phyloP scores from a whole-genome alignment of 1,284 basidiomycete genomes.

The Stygiomarasmius scandens region DNA sequence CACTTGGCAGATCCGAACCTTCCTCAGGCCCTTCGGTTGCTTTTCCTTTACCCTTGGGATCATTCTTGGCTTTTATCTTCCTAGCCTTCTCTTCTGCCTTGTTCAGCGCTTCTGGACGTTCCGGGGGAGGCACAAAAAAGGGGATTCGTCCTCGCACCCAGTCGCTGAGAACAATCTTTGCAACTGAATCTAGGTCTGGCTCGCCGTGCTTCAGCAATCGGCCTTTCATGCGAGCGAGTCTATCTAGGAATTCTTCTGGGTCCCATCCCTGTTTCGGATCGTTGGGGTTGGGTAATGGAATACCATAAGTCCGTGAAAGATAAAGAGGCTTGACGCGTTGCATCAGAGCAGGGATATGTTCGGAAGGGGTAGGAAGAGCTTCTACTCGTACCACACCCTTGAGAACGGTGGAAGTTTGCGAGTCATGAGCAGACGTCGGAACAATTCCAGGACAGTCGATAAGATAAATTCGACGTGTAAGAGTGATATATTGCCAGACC shows the following conservation, averaged over 20 bases:
- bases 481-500: slow-evolving; percentile 99
- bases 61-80: slow-evolving; percentile 40
- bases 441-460: slow-evolving; percentile 99
- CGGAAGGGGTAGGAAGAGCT: slow-evolving; percentile 90
- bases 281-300: slow-evolving; percentile 64
- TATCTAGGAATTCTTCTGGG: slow-evolving; percentile 81
- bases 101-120: slow-evolving; percentile 70
- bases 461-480: slow-evolving; percentile 95
- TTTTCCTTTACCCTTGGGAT: slow-evolving; percentile 42
- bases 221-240: slow-evolving; percentile 89
- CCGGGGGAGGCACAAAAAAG: slow-evolving; percentile 83
- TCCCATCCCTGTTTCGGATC: slow-evolving; percentile 60
- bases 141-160: slow-evolving; percentile 97
- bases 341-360: slow-evolving; percentile 90
- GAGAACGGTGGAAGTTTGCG: slow-evolving; percentile 90
- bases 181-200: slow-evolving; percentile 89
- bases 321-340: slow-evolving; percentile 92
- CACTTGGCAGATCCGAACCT: slow-evolving; percentile 46
- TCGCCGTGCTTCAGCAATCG: slow-evolving; percentile 94
- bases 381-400: slow-evolving; percentile 98
- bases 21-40: slow-evolving; percentile 27
- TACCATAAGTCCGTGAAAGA: slow-evolving; percentile 87
- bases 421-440: slow-evolving; percentile 89
- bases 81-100: slow-evolving; percentile 58
- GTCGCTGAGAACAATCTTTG: slow-evolving; percentile 95